Evolutionary conservation across 441 rosid genomes (phyloP).

Genomic region (Arabidopsis lyrata): DNA sequence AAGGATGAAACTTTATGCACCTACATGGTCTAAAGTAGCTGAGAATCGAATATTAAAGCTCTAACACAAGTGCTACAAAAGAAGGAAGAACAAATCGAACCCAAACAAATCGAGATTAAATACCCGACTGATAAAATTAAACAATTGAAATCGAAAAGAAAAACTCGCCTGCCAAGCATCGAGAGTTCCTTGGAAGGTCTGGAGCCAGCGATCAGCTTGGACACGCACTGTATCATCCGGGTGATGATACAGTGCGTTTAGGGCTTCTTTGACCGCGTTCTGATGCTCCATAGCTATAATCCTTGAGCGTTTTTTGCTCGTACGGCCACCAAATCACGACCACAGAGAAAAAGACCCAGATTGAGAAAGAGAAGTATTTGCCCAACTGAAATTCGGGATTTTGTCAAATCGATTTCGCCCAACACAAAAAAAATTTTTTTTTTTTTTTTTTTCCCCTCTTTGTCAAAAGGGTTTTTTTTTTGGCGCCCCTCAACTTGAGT

Average conservation of each 20-base stretch:
- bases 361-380: constrained; percentile 20
- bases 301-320: constrained; percentile 26
- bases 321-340: constrained; percentile 45
- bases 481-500: constrained; percentile 47
- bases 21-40: constrained; percentile 9
- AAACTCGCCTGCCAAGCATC: constrained; percentile 95
- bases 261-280: constrained; percentile 92
- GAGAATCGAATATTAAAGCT: neutral
- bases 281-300: constrained; percentile 71
- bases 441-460: constrained; percentile 29
- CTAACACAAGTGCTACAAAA: constrained; percentile 6
- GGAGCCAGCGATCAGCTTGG: constrained; percentile 95
- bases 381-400: constrained; percentile 20
- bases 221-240: constrained; percentile 86
- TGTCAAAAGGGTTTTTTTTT: constrained; percentile 40
- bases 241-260: constrained; percentile 92
- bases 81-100: constrained; percentile 27
- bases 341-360: constrained; percentile 5
- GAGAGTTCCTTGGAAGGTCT: constrained; percentile 86
- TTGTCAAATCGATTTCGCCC: constrained; percentile 35
- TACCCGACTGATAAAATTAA: constrained; percentile 2
- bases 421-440: neutral
- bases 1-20: constrained; percentile 18
- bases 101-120: constrained; percentile 27
- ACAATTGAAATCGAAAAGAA: constrained; percentile 1